Evolutionary conservation across 805 yeast species (phyloP), one percentile per base, ranked within the genome.

Genomic region (Sungouiozyma intestinalis): DNA sequence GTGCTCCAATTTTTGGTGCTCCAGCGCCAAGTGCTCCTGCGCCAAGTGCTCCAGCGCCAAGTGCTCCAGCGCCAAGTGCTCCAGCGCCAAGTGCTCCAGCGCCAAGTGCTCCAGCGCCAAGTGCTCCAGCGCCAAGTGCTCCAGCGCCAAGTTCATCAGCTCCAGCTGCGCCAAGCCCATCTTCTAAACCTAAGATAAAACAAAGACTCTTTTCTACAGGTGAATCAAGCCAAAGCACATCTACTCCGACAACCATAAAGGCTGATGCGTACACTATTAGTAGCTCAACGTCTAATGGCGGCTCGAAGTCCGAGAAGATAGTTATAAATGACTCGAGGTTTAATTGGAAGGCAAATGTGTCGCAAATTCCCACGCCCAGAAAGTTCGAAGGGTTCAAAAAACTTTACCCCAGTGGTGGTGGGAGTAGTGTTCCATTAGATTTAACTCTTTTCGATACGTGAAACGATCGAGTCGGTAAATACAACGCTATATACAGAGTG

Each of bases 351-450:
- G 57, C 67, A 3, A 84, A 84, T 57, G 71, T 73, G 15, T 62
- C 65, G 35, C 81, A 85, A 18, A 67, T 92, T 36, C 97, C 98
- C 0, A 77, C 77, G 51, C 97, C 98, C n/a, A 71, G 97, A 50
- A 72, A 74, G 39, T 86, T 83, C 55, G 77, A 74, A 40, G 83
- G 79, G 3, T 72, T 72, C 38, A 73, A 73, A 45, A 87, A 90
- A 59, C 66, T 87, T 49, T 92, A 92, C 64, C 96, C 97, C 15
- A 85, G 95, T 63, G 97, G 97, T 13, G 73, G 95, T 52, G 97
- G 97, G 3, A 76, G 87, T 21, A 84, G 95, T 29, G 92, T 88
- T 32, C 97, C 97, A 1, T 65, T 88, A 47, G 77, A 85, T 50
- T 66, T 88, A 29, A 38, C 42, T 13, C 19, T 45, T 24, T 48